Evolutionary conservation across 139 green algal genomes (phyloP), one percentile per base, ranked within the genome.

Genomic region (Spirogloea muscicola): DNA sequence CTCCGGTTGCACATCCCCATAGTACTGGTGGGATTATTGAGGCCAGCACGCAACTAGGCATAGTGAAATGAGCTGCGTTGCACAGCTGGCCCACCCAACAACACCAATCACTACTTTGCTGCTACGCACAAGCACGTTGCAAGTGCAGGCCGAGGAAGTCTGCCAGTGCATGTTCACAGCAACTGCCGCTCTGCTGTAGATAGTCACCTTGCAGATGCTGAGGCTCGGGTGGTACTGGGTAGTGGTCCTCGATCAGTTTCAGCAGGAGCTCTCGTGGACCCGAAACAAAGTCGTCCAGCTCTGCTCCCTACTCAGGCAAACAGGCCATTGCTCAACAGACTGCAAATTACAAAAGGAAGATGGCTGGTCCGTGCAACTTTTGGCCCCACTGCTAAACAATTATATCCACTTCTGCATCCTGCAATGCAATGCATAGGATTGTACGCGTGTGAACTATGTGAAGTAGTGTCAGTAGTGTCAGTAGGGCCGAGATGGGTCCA

Each of bases 241-340:
- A 82, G 18, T 76, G 33, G 31, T 83, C 79, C 21, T 79, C 59
- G 18, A 87, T 44, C 10, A 87, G 72, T 44, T 87, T 88, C 21
- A 81, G 64, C 39, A 96, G 72, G 9, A 91, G 84, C 74, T 89
- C 84, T 62, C 80, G 77, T 0, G 91, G 91, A 3, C 89, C 88
- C 5, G 81, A 89, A 49, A 94, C 58, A 41, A 94, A 88, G 81
- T 96, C 91, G n/a, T 94, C 85, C 55, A 79, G 13, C 52, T 81
- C 81, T 25, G 39, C 31, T 18, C 73, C 73, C 62, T 81, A 63
- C 18, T n/a, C n/a, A n/a, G n/a, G n/a, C n/a, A n/a, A n/a, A n/a
- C n/a, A n/a, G n/a, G n/a, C n/a, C n/a, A n/a, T n/a, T n/a, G n/a
- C n/a, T n/a, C n/a, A n/a, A n/a, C n/a, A n/a, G n/a, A n/a, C n/a